These are phyloP conservation scores for Beauveria brongniartii DNA, from an alignment of 2,329 filamentous ascomycete species.

Conservation along the genomic window DNA sequence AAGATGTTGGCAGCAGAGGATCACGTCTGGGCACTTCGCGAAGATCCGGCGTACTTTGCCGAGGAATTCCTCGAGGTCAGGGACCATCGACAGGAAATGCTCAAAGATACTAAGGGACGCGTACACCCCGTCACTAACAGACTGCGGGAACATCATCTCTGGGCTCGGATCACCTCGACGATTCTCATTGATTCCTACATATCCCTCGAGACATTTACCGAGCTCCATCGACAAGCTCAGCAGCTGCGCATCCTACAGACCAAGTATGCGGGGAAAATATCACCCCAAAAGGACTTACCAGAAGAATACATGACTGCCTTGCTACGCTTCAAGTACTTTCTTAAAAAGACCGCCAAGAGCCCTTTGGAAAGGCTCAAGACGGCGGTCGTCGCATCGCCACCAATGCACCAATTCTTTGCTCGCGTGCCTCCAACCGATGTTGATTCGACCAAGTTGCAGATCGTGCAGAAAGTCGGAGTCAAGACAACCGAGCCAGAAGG, in stretches of 20 bases:
- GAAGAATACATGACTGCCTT: conserved; percentile 28
- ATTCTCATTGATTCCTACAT: conserved; percentile 26
- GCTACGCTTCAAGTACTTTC: conserved; percentile 30
- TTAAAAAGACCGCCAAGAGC: conserved; percentile 25
- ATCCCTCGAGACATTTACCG: conserved; percentile 29
- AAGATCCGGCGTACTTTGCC: conserved; percentile 51
- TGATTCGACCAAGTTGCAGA: conserved; percentile 17
- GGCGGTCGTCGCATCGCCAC: conserved; percentile 29
- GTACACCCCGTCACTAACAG: conserved; percentile 19
- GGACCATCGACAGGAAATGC: conserved; percentile 38
- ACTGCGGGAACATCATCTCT: conserved; percentile 21
- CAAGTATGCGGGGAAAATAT: conserved; percentile 26
- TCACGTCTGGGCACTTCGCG: conserved; percentile 45
- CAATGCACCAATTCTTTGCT: conserved; percentile 27
- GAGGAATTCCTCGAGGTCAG: conserved; percentile 31
- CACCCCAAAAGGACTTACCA: conserved; percentile 22
- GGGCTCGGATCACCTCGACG: conserved; percentile 30
- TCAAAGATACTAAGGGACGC: conserved; percentile 31
- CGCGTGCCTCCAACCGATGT: conserved; percentile 19
- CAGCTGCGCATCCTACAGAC: conserved; percentile 21
- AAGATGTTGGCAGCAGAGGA: conserved; percentile 37
- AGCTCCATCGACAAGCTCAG: conserved; percentile 26
- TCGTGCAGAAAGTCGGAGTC: conserved; percentile 13
- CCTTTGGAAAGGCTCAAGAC: conserved; percentile 20
- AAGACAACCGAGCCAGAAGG: conserved; percentile 17